Conservation (phyloP, 352 stramenopile genomes). For the Pythium phragmitis region DNA sequence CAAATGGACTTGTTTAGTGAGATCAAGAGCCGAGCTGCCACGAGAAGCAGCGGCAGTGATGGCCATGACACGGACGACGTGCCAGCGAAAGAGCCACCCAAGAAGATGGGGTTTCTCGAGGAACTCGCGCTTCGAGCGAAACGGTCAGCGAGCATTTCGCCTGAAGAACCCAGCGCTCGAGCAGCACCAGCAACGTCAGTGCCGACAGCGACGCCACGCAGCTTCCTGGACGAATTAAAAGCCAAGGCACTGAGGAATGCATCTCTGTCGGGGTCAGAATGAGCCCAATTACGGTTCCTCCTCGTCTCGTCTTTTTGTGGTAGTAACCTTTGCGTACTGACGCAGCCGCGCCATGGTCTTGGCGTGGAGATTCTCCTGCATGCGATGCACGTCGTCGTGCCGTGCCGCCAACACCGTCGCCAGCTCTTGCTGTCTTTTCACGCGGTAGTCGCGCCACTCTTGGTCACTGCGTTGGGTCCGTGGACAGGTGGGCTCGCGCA, state of each 20-base stretch:
- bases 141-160: background rate
- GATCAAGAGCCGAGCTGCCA: conserved; percentile 17
- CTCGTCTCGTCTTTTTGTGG: background rate
- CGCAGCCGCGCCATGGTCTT: conserved; percentile 59
- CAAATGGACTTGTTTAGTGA: conserved; percentile 21
- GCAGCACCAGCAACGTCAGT: background rate
- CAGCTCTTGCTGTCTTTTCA: conserved; percentile 48
- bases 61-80: background rate
- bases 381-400: conserved; percentile 45
- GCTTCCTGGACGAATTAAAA: conserved; percentile 28
- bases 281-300: background rate
- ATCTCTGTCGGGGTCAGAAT: background rate
- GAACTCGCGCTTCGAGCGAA: conserved; percentile 19
- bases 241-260: conserved; percentile 4
- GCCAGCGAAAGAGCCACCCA: background rate
- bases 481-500: background rate
- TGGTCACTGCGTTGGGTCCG: background rate
- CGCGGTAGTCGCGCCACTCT: conserved; percentile 21
- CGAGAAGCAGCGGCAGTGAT: background rate
- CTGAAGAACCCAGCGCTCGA: background rate
- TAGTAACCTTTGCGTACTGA: conserved; percentile 27
- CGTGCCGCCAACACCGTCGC: conserved; percentile 37
- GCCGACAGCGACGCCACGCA: background rate
- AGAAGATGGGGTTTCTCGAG: conserved; percentile 20
- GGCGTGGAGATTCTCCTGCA: conserved; percentile 50